Evolutionary conservation across 441 rosid genomes (phyloP).

Genomic region (Brassica hybrid): DNA sequence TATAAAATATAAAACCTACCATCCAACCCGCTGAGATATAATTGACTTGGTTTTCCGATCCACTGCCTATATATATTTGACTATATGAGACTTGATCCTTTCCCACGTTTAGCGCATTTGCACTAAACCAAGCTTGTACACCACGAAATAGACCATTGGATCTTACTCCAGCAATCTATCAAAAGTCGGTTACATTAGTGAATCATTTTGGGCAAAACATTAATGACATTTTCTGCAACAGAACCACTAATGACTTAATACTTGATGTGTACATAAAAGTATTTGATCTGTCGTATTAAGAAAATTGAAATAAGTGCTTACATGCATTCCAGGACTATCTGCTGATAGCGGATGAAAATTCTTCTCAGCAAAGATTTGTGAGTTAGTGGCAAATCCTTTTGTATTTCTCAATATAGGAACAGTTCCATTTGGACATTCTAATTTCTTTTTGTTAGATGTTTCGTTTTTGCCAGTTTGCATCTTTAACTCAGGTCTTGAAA

Average conservation of each 20-base stretch:
- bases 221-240: too few species aligned
- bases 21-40: not conserved
- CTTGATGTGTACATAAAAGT: not conserved
- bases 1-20: conserved; percentile 9
- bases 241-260: not conserved
- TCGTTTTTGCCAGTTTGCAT: not conserved
- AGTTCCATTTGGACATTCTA: not conserved
- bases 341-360: not conserved
- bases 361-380: not conserved
- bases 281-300: not conserved
- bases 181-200: not conserved
- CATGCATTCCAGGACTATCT: not conserved
- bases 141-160: conserved; percentile 2
- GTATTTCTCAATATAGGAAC: not conserved
- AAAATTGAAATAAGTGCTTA: not conserved
- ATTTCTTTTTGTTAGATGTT: not conserved
- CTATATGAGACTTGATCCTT: conserved; percentile 20
- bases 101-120: not conserved
- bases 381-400: not conserved
- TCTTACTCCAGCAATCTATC: conserved; percentile 16
- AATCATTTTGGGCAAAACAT: too few species aligned
- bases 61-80: conserved; percentile 22
- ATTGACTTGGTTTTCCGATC: not conserved
- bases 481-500: too few species aligned
- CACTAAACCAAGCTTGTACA: not conserved